Evolutionary conservation across 352 stramenopile species (phyloP), one percentile per base, ranked within the genome.

Genomic region (Phytophthora pistaciae): DNA sequence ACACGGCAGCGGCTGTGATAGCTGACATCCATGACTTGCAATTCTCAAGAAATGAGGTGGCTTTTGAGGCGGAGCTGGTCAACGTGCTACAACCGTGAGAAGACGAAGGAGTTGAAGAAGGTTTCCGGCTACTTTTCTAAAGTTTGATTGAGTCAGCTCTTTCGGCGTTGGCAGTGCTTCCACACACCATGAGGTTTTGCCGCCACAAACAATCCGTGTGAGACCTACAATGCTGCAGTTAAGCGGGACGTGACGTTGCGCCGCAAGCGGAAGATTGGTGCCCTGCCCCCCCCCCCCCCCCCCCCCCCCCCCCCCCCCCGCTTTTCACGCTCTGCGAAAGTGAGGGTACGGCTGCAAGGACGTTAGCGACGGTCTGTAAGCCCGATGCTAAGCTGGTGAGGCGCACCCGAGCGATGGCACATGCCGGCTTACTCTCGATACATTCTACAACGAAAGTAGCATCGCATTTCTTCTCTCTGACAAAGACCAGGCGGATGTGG

Each of bases 151-250:
- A 52, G 62, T 23, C n/a, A 48, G 10, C 16, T 14, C 2, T 27
- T 63, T 0, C 25, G 21, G 54, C 10, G 54, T 3, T 79, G 63
- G 67, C 49, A 76, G 18, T 72, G 72, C 52, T 48, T 56, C 25
- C 44, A 66, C 36, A 64, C 67, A 18, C 56, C 67, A 5, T 16
- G 57, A 1, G 66, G 72, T 16, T 68, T 44, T 42, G 66, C 66
- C 0, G 65, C 71, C 7, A 78, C 71, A 2, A 78, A 71, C 48
- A 69, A 78, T 16, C 66, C 62, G 1, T 54, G 57, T 1, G 62
- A 79, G 20, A n/a, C 40, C 40, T 48, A 21, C 40, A 21, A 48
- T n/a, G 40, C 40, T 18, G 40, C 40, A 8, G 18, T 48, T 9
- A 48, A 48, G 18, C 25, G 42, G 31, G 66, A 72, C 7, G 66